Evolutionary conservation across 495 filamentous ascomycete species (phyloP).

Genomic region (Aspergillus taichungensis): DNA sequence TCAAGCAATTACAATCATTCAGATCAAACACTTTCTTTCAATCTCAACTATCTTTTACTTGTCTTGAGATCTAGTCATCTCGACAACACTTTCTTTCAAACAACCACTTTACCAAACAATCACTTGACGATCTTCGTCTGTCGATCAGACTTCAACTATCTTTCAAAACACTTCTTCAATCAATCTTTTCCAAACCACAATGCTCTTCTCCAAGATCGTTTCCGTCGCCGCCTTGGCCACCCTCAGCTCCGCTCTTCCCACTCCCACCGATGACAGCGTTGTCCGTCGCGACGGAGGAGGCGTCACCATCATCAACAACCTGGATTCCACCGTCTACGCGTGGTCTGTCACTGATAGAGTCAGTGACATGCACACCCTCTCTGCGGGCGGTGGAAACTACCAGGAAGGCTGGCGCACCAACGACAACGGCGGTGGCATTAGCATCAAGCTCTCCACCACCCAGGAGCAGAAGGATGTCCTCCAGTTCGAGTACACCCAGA

Average conservation of each 20-base stretch:
- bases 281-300: slow-evolving; percentile 16
- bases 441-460: slow-evolving; percentile 38
- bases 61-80: slow-evolving; percentile 16
- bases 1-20: no score
- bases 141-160: slow-evolving; percentile 14
- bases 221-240: slow-evolving; percentile 28
- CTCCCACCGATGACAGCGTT: slow-evolving; percentile 7
- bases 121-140: slow-evolving; percentile 15
- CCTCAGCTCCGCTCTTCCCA: slow-evolving; percentile 30
- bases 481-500: slow-evolving; percentile 41
- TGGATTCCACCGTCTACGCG: slow-evolving; percentile 30
- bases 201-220: slow-evolving; percentile 40
- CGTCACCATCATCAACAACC: slow-evolving; percentile 32
- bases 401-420: slow-evolving; percentile 28
- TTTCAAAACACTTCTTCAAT: background rate
- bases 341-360: slow-evolving; percentile 32
- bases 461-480: slow-evolving; percentile 27
- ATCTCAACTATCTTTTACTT: no score
- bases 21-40: no score
- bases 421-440: slow-evolving; percentile 36
- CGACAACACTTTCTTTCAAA: slow-evolving; percentile 11
- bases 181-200: slow-evolving; percentile 22
- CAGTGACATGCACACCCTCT: slow-evolving; percentile 32
- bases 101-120: no score
- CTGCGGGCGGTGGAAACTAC: slow-evolving; percentile 27